Percentiles rank a stretch among this genome's conserved stretches.
These are phyloP conservation scores for Plasmopara viticola DNA, from an alignment of 352 stramenopile species.

Conservation along the genomic window DNA sequence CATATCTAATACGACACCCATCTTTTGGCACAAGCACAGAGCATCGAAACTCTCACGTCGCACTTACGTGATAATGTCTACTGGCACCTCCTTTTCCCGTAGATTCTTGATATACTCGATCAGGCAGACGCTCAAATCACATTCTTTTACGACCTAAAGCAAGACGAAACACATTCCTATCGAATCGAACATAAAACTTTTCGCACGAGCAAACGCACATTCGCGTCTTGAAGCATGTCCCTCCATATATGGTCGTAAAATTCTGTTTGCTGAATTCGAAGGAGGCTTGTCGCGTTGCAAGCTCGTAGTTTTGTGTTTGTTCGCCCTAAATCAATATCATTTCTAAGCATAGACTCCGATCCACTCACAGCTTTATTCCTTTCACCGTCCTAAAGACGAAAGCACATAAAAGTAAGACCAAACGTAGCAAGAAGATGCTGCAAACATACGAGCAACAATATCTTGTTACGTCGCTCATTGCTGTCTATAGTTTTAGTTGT, in stretches of 20 bases:
- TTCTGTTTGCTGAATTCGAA: constrained; percentile 50
- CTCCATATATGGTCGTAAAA: constrained; percentile 55
- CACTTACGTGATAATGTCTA: constrained; percentile 61
- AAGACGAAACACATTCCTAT: constrained; percentile 4
- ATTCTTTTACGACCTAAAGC: constrained; percentile 31
- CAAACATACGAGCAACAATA: constrained; percentile 28
- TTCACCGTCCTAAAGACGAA: constrained; percentile 8
- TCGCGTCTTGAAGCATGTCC: constrained; percentile 30
- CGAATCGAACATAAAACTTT: neutral
- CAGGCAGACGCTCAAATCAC: constrained; percentile 47
- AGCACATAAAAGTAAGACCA: constrained; percentile 5
- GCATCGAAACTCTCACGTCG: neutral
- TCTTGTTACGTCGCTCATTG: constrained; percentile 25
- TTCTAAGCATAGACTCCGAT: neutral
- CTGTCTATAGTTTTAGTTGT: constrained; percentile 41
- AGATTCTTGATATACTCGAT: constrained; percentile 63
- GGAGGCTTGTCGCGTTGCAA: constrained; percentile 39
- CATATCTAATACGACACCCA: constrained; percentile 29
- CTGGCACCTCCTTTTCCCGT: constrained; percentile 34
- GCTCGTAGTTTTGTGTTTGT: constrained; percentile 2
- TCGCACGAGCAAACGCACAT: constrained; percentile 23
- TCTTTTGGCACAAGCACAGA: constrained; percentile 6
- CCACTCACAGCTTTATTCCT: constrained; percentile 1
- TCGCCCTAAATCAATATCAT: neutral
- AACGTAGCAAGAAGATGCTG: constrained; percentile 8